Evolutionary conservation across 2,329 filamentous ascomycete species (phyloP).

Genomic region (Plectosphaerella plurivora): DNA sequence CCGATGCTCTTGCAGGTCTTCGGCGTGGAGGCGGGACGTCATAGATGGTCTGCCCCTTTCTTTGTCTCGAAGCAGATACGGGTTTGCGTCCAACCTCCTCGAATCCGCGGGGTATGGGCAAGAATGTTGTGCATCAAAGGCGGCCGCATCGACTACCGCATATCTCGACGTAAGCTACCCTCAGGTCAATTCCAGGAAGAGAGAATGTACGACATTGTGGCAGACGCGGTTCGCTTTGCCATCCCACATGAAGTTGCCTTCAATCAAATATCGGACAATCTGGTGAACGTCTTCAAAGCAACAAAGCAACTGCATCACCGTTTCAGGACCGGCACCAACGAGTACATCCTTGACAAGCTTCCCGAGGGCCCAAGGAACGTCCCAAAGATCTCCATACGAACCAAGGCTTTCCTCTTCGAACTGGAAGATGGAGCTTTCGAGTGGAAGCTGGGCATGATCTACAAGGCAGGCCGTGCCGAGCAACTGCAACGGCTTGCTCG

Average conservation of each 20-base stretch:
- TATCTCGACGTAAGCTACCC: conserved; percentile 65
- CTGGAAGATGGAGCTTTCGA: conserved; percentile 96
- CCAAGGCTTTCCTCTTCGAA: conserved; percentile 81
- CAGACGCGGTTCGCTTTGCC: conserved; percentile 81
- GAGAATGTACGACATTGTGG: conserved; percentile 75
- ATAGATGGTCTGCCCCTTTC: conserved; percentile 85
- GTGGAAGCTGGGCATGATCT: conserved; percentile 94
- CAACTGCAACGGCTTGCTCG: conserved; percentile 86
- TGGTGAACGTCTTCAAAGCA: conserved; percentile 83
- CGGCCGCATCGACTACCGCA: conserved; percentile 73
- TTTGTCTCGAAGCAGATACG: conserved; percentile 71
- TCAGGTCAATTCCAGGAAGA: conserved; percentile 60
- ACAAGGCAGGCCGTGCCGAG: conserved; percentile 81
- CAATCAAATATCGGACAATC: conserved; percentile 88
- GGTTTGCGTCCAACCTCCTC: conserved; percentile 83
- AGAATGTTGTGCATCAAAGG: conserved; percentile 80
- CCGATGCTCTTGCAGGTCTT: conserved; percentile 87
- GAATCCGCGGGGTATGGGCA: conserved; percentile 80
- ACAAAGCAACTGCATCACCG: conserved; percentile 88
- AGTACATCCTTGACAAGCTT: conserved; percentile 81
- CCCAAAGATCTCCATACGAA: conserved; percentile 78
- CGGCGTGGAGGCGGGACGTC: conserved; percentile 73
- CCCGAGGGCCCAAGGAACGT: conserved; percentile 83
- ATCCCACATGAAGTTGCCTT: conserved; percentile 90
- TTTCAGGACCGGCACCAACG: conserved; percentile 80